These are phyloP conservation scores for Cadophora luteo-olivacea DNA, from an alignment of 2,329 filamentous ascomycete species.

Conservation along the genomic window DNA sequence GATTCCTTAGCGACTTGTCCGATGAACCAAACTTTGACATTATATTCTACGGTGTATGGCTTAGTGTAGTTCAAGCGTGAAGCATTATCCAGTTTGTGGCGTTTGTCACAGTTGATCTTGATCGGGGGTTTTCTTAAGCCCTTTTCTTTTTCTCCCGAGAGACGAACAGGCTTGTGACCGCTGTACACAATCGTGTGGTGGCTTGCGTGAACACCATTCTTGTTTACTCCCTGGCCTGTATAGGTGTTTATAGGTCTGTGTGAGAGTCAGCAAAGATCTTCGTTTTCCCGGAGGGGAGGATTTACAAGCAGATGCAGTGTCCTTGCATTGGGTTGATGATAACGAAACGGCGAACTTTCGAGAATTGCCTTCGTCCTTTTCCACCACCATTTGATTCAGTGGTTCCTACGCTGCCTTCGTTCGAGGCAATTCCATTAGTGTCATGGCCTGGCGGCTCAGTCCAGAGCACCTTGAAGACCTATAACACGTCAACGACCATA, in stretches of 20 bases:
- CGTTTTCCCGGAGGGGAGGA: neutral
- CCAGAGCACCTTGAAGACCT: constrained; percentile 31
- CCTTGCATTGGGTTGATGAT: constrained; percentile 24
- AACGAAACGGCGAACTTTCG: constrained; percentile 34
- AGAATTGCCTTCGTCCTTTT: no score
- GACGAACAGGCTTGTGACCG: neutral
- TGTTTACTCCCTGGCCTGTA: constrained; percentile 19
- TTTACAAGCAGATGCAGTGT: constrained; percentile 35
- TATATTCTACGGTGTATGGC: constrained; percentile 38
- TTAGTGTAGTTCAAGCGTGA: constrained; percentile 39
- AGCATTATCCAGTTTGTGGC: constrained; percentile 9
- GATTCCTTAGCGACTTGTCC: constrained; percentile 27
- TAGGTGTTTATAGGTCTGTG: constrained; percentile 38
- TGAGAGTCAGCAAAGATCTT: constrained; percentile 1
- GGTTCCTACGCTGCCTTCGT: neutral
- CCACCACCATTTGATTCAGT: neutral
- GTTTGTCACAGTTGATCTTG: neutral
- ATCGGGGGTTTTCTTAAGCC: constrained; percentile 10
- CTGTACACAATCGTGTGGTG: constrained; percentile 32
- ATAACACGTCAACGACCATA: neutral
- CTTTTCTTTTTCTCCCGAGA: constrained; percentile 12
- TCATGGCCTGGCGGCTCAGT: constrained; percentile 19
- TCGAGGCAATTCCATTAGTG: neutral
- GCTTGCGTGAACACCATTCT: constrained; percentile 28
- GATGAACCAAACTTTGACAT: constrained; percentile 37